Evolutionary conservation across 1,139 yeast species (phyloP).

Genomic region (Ogataea hybrid): DNA sequence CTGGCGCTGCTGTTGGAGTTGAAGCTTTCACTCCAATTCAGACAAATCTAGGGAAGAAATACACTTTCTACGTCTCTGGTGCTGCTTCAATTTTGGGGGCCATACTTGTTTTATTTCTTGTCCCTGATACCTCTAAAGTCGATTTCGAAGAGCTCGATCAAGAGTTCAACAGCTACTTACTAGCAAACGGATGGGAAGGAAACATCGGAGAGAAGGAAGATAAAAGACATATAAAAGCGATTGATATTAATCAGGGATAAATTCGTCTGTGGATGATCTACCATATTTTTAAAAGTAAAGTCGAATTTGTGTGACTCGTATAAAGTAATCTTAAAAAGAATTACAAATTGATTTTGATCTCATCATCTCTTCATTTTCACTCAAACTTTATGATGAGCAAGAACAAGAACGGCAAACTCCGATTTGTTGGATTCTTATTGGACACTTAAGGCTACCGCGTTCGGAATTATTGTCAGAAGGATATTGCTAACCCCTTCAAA

Average conservation of each 20-base stretch:
- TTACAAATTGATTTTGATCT: not conserved
- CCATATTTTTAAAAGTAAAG: not conserved
- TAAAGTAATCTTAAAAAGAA: not conserved
- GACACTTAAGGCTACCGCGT: not conserved
- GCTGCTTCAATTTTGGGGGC: constrained; percentile 63
- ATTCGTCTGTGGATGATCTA: not conserved
- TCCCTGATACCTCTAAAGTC: constrained; percentile 62
- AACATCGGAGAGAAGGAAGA: constrained; percentile 40
- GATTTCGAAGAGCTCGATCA: constrained; percentile 64
- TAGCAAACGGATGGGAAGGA: constrained; percentile 63
- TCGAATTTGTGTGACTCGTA: not conserved
- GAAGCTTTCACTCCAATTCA: constrained; percentile 40
- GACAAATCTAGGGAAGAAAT: constrained; percentile 38
- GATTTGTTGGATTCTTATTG: not conserved
- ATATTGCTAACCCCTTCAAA: not conserved
- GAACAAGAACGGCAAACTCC: not conserved
- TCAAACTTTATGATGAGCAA: not conserved
- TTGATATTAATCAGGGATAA: not conserved
- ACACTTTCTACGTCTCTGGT: constrained; percentile 51
- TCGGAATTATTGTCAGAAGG: not conserved
- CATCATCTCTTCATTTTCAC: not conserved
- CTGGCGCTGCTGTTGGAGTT: constrained; percentile 8
- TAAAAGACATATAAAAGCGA: constrained; percentile 1
- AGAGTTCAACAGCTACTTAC: constrained; percentile 56
- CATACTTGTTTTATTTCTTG: constrained; percentile 50